Conservation (phyloP, 352 stramenopile genomes). For the Thraustochytrium sp. region DNA sequence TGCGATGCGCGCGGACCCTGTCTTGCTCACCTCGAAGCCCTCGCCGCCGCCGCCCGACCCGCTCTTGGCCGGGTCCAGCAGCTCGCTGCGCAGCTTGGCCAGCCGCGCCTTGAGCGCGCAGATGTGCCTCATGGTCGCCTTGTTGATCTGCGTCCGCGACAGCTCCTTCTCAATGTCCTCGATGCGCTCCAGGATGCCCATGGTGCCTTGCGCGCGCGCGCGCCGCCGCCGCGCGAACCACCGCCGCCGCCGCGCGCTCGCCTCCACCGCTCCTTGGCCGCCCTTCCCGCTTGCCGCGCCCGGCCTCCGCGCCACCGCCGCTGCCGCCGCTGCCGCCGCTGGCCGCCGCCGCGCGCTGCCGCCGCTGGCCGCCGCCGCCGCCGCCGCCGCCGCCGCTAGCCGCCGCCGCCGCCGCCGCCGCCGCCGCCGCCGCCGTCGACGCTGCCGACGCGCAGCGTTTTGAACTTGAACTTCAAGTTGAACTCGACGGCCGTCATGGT, state of each 20-base stretch:
- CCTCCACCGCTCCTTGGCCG: no score
- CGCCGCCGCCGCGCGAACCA: background rate
- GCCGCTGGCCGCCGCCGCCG: no score
- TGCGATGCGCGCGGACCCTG: slow-evolving; percentile 91
- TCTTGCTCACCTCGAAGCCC: slow-evolving; percentile 78
- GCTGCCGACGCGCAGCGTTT: no score
- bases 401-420: no score
- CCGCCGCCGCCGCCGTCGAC: no score
- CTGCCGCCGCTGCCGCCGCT: no score
- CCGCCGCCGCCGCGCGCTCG: background rate
- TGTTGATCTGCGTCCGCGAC: slow-evolving; percentile 97
- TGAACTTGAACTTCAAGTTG: no score
- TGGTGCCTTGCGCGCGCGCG: background rate
- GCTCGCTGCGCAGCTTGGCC: slow-evolving; percentile 93
- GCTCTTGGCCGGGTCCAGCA: slow-evolving; percentile 63
- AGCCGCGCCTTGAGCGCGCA: slow-evolving; percentile 95
- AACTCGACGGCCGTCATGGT: no score
- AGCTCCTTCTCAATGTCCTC: slow-evolving; percentile 93
- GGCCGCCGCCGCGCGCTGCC: no score
- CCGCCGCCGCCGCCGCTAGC: no score
- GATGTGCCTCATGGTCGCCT: slow-evolving; percentile 76
- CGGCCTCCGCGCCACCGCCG: no score
- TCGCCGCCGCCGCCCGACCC: slow-evolving; percentile 60
- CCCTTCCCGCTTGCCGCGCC: no score
- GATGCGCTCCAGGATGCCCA: slow-evolving; percentile 82